Evolutionary conservation across 176 grass and related monocot genomes (phyloP).

Genomic region (Alloteropsis semialata): DNA sequence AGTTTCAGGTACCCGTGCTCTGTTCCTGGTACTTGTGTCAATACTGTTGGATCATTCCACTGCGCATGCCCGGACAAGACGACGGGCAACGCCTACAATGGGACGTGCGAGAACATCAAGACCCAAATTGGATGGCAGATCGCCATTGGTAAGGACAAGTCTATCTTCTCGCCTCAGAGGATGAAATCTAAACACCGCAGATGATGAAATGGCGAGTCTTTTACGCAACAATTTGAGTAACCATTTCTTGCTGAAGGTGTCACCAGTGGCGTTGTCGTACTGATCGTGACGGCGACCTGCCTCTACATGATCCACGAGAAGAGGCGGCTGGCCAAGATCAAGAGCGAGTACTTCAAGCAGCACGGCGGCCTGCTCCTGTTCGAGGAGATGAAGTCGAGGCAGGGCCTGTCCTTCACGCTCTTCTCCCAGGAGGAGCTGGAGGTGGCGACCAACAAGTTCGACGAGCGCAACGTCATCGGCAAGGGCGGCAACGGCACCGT

Average conservation of each 20-base stretch:
- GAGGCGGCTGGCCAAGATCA: constrained; percentile 41
- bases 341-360: constrained; percentile 54
- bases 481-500: constrained; percentile 73
- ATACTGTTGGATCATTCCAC: constrained; percentile 40
- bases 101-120: constrained; percentile 27
- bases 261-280: constrained; percentile 19
- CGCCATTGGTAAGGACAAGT: constrained; percentile 48
- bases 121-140: constrained; percentile 43
- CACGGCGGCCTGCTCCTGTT: constrained; percentile 59
- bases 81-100: constrained; percentile 35
- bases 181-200: neutral
- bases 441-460: constrained; percentile 48
- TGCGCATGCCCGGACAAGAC: constrained; percentile 51
- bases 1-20: constrained; percentile 40
- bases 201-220: neutral
- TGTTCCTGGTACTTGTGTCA: constrained; percentile 43
- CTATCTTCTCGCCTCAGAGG: neutral
- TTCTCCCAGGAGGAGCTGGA: constrained; percentile 71
- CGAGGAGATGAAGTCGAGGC: constrained; percentile 60
- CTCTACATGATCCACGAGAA: constrained; percentile 45
- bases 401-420: constrained; percentile 57
- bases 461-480: constrained; percentile 54
- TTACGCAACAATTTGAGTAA: neutral
- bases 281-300: constrained; percentile 18
- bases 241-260: constrained; percentile 26